phyloP scores from a whole-genome alignment of 495 filamentous ascomycete genomes.

The Lichenothelia convexa region DNA sequence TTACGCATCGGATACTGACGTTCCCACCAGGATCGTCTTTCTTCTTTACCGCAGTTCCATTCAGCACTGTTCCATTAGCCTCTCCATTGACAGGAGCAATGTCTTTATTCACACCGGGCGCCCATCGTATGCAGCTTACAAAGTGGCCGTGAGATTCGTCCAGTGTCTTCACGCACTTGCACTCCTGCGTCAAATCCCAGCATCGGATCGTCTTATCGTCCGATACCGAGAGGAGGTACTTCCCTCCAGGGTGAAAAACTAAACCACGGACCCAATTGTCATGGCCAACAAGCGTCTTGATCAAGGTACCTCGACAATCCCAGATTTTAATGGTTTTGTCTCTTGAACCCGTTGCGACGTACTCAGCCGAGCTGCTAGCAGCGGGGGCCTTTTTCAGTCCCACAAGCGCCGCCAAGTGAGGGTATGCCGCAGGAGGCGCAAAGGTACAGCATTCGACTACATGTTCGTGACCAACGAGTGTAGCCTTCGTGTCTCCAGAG shows the following conservation, averaged over 20 bases:
- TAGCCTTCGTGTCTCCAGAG: constrained; percentile 57
- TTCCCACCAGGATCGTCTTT: constrained; percentile 23
- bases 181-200: constrained; percentile 89
- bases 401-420: constrained; percentile 57
- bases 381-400: constrained; percentile 70
- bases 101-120: constrained; percentile 56
- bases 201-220: constrained; percentile 90
- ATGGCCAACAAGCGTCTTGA: constrained; percentile 79
- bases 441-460: constrained; percentile 76
- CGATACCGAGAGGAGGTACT: constrained; percentile 67
- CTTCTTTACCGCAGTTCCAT: constrained; percentile 21
- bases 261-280: constrained; percentile 90
- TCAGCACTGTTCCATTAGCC: constrained; percentile 21
- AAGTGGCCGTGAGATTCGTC: constrained; percentile 73
- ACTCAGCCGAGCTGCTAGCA: constrained; percentile 59
- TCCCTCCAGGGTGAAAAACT: constrained; percentile 85
- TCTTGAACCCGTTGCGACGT: constrained; percentile 73
- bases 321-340: constrained; percentile 88
- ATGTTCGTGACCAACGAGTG: constrained; percentile 80
- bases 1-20: constrained; percentile 39
- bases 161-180: constrained; percentile 70
- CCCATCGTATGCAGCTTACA: constrained; percentile 77
- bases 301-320: constrained; percentile 67
- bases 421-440: constrained; percentile 64
- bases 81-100: constrained; percentile 5